Percentiles rank a stretch among this genome's conserved stretches.
Conservation (phyloP, 1,139 yeast genomes). For the Suhomyces choctaworum region DNA sequence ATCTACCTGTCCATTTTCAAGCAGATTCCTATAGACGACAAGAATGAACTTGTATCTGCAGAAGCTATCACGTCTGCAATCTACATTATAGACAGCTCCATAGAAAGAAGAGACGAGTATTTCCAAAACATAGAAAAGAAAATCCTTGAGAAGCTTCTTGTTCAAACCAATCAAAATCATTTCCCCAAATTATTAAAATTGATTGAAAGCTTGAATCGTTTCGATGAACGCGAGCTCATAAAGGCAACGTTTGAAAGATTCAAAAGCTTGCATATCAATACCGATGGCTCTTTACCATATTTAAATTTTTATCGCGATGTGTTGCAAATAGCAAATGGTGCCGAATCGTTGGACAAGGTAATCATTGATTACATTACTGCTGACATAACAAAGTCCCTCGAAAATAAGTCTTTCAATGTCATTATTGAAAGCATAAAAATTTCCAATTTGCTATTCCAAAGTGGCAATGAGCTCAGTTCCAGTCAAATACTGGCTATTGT, state of each 20-base stretch:
- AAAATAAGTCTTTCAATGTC: conserved; percentile 40
- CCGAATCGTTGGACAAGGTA: conserved; percentile 7
- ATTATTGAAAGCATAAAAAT: conserved; percentile 52
- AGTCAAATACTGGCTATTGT: conserved; percentile 20
- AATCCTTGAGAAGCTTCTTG: conserved; percentile 22
- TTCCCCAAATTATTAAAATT: conserved; percentile 28
- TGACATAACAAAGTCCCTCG: conserved; percentile 46
- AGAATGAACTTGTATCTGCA: conserved; percentile 40
- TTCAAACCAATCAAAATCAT: conserved; percentile 22
- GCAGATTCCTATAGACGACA: conserved; percentile 33
- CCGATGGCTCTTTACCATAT: conserved; percentile 28
- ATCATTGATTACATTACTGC: conserved; percentile 35
- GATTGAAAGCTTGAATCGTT: conserved; percentile 29
- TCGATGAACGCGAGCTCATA: conserved; percentile 14
- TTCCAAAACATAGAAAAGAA: conserved; percentile 21
- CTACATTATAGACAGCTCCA: conserved; percentile 25
- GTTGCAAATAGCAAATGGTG: conserved; percentile 17
- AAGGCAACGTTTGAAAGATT: conserved; percentile 18
- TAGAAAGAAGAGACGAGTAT: conserved; percentile 11
- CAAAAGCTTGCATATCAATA: conserved; percentile 18
- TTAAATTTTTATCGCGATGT: conserved; percentile 30
- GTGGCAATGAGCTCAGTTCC: conserved; percentile 10
- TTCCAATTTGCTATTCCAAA: conserved; percentile 35
- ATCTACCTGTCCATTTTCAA: conserved; percentile 12
- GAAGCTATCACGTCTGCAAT: conserved; percentile 38